Evolutionary conservation across 2,329 filamentous ascomycete species (phyloP).

Genomic region (Aspergillus latus): DNA sequence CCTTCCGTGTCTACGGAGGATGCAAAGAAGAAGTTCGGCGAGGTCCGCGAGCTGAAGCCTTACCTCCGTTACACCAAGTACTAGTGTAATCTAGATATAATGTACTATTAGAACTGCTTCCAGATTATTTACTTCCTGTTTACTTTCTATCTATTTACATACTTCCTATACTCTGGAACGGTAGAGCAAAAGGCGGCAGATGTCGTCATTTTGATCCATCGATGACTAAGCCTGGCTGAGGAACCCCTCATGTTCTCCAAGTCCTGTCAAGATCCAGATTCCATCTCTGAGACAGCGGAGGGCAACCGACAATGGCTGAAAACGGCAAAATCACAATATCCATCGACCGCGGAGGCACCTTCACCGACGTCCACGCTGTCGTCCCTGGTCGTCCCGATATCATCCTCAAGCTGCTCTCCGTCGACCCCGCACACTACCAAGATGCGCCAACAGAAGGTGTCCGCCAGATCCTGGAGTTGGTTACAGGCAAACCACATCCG

Average conservation of each 20-base stretch:
- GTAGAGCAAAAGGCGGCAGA: not conserved
- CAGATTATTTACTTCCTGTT: not conserved
- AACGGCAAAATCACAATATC: slow-evolving; percentile 37
- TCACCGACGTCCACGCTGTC: slow-evolving; percentile 41
- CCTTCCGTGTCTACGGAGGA: slow-evolving; percentile 78
- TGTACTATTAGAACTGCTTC: not conserved
- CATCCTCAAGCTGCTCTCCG: slow-evolving; percentile 42
- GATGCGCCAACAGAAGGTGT: slow-evolving; percentile 72
- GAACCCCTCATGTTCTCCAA: slow-evolving; percentile 2
- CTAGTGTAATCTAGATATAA: slow-evolving; percentile 7
- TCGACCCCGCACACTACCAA: slow-evolving; percentile 42
- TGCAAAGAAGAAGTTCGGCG: slow-evolving; percentile 83
- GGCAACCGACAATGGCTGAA: slow-evolving; percentile 23
- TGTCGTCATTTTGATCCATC: slow-evolving; percentile 5
- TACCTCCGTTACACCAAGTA: slow-evolving; percentile 41
- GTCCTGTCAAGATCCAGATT: not conserved
- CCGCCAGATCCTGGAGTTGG: slow-evolving; percentile 63
- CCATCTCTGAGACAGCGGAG: not conserved
- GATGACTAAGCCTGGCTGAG: slow-evolving; percentile 1
- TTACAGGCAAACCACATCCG: slow-evolving; percentile 37
- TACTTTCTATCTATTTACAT: no score
- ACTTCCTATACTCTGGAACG: no score
- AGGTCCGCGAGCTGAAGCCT: slow-evolving; percentile 63
- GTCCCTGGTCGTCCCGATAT: slow-evolving; percentile 39
- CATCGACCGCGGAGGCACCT: slow-evolving; percentile 43